Base-by-base conservation (phyloP, 2,329 filamentous ascomycete species). In the Penicillium italicum region DNA sequence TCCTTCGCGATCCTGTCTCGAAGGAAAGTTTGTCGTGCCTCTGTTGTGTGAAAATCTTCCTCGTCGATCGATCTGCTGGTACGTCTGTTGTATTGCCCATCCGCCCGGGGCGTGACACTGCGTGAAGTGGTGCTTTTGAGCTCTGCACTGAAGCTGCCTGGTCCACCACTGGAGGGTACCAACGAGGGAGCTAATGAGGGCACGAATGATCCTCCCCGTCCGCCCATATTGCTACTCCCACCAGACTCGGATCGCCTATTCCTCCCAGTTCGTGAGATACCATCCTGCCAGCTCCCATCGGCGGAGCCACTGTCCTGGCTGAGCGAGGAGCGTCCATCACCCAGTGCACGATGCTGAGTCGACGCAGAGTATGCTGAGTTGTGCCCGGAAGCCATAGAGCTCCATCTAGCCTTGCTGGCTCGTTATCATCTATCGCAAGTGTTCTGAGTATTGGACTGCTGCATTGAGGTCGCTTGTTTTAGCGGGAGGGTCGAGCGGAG, bases 1-100 rank as follows among this genome's bases (percentile, higher is more conserved):
- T 99, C 95, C 68, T 95, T 93, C 64, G 91, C 93, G 61, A 99
- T 87, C 68, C 88, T 85, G 66, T 97, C 92, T 67, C 88, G 87
- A 60, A 97, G 82, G 49, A 84, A 80, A 22, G 86, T 83, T 66
- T 96, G 85, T 38, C 85, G 83, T 73, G 91, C 86, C 71, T 96
- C 91, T 14, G 85, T 81, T 10, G 80, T 81, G 59, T 64, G 77
- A 63, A 67, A 74, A 56, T 85, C 83, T 50, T 86, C 84, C 62
- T 90, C 87, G 52, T 88, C 86, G 28, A 80, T 75, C 31, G 74
- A 75, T 67, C 79, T 69, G 62, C 70, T 72, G 5, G 68, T 67
- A 59, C 71, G 60, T 53, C 68, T 71, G 45, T 81, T 82, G 52
- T 79, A 79, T 48, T 82, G 80, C 43, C 80, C 74, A 55, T 86